Conservation (phyloP, 2,329 filamentous ascomycete species). For the Bipolaris zeicola region DNA sequence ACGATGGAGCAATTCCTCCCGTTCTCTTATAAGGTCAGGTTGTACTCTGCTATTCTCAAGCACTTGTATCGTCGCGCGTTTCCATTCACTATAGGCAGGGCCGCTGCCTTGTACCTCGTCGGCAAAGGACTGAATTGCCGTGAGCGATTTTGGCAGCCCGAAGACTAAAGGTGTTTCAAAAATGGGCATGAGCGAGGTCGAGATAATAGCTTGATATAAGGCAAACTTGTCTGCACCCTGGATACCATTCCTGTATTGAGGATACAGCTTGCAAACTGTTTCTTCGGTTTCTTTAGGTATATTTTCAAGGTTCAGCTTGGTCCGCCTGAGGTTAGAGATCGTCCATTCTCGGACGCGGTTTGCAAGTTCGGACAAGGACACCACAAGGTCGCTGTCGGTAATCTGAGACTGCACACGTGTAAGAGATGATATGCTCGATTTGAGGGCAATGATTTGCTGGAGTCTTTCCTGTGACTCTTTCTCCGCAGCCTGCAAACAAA, state of each 20-base stretch:
- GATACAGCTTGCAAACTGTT: slow-evolving; percentile 24
- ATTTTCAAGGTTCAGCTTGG: slow-evolving; percentile 54
- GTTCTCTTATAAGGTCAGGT: slow-evolving; percentile 17
- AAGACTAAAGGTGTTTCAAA: slow-evolving; percentile 35
- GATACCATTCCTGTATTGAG: slow-evolving; percentile 19
- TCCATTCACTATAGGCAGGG: slow-evolving; percentile 36
- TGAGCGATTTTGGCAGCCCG: slow-evolving; percentile 31
- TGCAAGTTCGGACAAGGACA: slow-evolving; percentile 65
- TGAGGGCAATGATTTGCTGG: slow-evolving; percentile 68
- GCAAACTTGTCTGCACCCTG: slow-evolving; percentile 33
- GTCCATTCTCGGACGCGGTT: slow-evolving; percentile 78
- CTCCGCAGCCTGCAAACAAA: slow-evolving; percentile 52
- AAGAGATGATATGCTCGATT: slow-evolving; percentile 72
- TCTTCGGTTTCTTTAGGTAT: slow-evolving; percentile 24
- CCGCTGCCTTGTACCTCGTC: slow-evolving; percentile 23
- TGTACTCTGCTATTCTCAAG: slow-evolving; percentile 26
- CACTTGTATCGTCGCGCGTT: slow-evolving; percentile 35
- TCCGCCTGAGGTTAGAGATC: slow-evolving; percentile 69
- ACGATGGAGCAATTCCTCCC: slow-evolving; percentile 20
- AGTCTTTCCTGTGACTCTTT: slow-evolving; percentile 62
- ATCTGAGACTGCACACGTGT: slow-evolving; percentile 65
- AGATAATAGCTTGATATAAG: slow-evolving; percentile 42
- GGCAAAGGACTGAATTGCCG: slow-evolving; percentile 24
- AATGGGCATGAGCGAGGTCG: slow-evolving; percentile 33
- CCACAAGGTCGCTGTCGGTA: slow-evolving; percentile 70